Base-by-base conservation (phyloP, 768 basidiomycete genomes). In the Amanita rubescens region DNA sequence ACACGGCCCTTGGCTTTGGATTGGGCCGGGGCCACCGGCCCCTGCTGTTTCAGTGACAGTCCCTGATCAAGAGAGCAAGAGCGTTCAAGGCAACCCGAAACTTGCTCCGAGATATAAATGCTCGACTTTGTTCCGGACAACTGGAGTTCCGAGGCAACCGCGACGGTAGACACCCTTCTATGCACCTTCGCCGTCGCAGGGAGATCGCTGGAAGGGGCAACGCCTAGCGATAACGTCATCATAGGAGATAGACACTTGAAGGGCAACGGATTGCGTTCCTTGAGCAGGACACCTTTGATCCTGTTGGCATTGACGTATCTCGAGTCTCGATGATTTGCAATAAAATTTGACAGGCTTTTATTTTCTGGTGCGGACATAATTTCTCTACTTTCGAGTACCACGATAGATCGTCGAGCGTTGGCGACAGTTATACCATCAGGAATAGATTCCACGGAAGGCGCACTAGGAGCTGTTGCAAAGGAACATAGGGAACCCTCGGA, bases 1-100 rank as follows among this genome's bases (percentile, higher is more conserved):
- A 27, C 24, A 2, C 30, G 8, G 17, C 33, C 19, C 15, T 43
- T 19, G 27, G 15, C 15, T 32, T 19, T 32, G 20, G 27, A 27
- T 41, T 43, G 25, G 9, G n/a, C 50, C 41, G 37, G 9, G 14
- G 10, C n/a, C 34, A 46, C 17, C n/a, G 43, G 15, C 19, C 25
- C 17, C 20, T 52, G 25, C 27, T 43, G 24, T n/a, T 30, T 30
- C 8, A 43, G 19, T 24, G 17, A 43, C 14, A 43, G 24, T 35
- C 52, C 52, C 34, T 17, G 33, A 46, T 53, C 52, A 38, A 53
- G 27, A 46, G 52, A 53, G 25, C 34, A 46, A n/a, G 51, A 53
- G 2, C 42, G 24, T 35, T 22, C 43, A 34, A 43, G 51, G 7
- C 30, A 35, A 3, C 49, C 3, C 10, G 15, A 12, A 30, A 1